Evolutionary conservation across 805 yeast species (phyloP).

Genomic region (Yarrowia divulgata): DNA sequence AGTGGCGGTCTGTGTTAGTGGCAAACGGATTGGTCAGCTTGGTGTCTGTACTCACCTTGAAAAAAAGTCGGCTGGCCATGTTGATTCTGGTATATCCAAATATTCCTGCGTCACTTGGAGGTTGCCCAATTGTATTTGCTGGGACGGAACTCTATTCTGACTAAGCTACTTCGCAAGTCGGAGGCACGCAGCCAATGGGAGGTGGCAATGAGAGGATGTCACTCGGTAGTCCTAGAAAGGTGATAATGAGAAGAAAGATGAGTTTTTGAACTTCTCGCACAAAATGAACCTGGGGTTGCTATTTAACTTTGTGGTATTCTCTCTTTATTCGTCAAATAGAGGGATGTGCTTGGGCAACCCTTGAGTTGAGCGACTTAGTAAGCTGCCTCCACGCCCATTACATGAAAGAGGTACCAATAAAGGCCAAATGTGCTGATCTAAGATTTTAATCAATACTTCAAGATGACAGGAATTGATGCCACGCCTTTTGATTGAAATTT

Average conservation of each 20-base stretch:
- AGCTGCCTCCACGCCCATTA: not conserved
- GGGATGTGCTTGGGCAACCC: not conserved
- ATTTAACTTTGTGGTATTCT: not conserved
- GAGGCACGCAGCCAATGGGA: not conserved
- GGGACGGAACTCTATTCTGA: slow-evolving; percentile 15
- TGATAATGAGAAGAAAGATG: not conserved
- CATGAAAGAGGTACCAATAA: no score
- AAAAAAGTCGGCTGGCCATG: slow-evolving; percentile 38
- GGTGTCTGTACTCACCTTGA: slow-evolving; percentile 22
- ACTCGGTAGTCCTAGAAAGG: no score
- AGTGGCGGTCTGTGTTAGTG: slow-evolving; percentile 32
- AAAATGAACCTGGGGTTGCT: not conserved
- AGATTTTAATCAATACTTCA: no score
- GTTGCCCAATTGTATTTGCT: slow-evolving; percentile 35
- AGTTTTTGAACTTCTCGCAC: no score
- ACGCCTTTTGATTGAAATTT: no score
- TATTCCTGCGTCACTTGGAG: slow-evolving; percentile 6
- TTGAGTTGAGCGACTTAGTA: not conserved
- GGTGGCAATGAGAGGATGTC: not conserved
- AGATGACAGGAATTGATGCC: no score
- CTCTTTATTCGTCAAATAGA: not conserved
- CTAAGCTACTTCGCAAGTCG: slow-evolving; percentile 10
- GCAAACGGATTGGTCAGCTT: not conserved
- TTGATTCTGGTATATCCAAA: slow-evolving; percentile 1
- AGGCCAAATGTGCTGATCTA: no score